These are phyloP conservation scores for Trichosporon faecale DNA, from an alignment of 1,284 basidiomycete species.

Conservation along the genomic window DNA sequence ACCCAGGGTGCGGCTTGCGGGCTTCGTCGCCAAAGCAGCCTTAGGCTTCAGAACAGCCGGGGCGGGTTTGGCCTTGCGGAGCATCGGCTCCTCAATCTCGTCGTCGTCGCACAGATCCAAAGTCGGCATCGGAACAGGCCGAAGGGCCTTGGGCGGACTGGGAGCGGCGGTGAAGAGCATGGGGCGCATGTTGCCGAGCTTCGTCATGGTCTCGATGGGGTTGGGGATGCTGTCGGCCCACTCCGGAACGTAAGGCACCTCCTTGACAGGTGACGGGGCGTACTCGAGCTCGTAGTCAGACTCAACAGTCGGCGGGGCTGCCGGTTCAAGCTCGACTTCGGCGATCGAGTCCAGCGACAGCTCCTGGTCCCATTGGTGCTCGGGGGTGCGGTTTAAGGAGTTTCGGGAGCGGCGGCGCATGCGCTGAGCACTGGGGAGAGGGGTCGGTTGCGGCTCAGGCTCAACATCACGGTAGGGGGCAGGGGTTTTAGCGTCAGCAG, in stretches of 20 bases:
- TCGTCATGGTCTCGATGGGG: slow-evolving; percentile 18
- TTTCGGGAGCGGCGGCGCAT: slow-evolving; percentile 28
- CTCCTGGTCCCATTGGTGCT: slow-evolving; percentile 41
- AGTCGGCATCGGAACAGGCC: slow-evolving; percentile 1
- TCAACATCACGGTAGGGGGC: slow-evolving; percentile 12
- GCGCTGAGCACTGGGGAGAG: slow-evolving; percentile 42
- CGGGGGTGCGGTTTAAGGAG: slow-evolving; percentile 8
- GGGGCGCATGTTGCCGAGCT: slow-evolving; percentile 17
- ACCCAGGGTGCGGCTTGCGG: not conserved
- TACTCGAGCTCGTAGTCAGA: slow-evolving; percentile 25
- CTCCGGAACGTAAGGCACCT: slow-evolving; percentile 19
- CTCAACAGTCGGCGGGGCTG: not conserved
- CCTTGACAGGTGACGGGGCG: slow-evolving; percentile 13
- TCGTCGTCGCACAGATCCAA: slow-evolving; percentile 15
- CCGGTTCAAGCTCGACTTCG: slow-evolving; percentile 28
- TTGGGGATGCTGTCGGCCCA: slow-evolving; percentile 22
- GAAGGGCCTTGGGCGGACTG: not conserved
- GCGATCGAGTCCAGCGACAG: slow-evolving; percentile 37
- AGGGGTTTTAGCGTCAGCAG: slow-evolving; percentile 17
- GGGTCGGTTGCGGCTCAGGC: slow-evolving; percentile 31
- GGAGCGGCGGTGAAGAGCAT: slow-evolving; percentile 7
- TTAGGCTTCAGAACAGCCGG: not conserved
- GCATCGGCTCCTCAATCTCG: slow-evolving; percentile 18
- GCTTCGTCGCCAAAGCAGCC: not conserved
- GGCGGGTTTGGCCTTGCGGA: slow-evolving; percentile 9